These are phyloP conservation scores for Russula foetens DNA, from an alignment of 768 basidiomycete species.

Conservation along the genomic window DNA sequence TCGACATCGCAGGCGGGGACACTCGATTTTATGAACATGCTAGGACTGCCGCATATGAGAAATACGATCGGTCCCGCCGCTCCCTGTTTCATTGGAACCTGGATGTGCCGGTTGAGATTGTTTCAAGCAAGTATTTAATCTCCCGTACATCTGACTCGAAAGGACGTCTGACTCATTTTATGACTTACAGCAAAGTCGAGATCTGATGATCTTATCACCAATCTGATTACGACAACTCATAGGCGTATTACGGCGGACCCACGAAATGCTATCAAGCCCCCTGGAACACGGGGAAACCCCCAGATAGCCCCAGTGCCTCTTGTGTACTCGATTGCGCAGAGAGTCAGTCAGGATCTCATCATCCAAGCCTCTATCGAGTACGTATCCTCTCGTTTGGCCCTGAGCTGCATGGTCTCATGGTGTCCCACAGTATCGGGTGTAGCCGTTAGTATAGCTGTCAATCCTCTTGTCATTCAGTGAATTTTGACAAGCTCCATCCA, in stretches of 20 bases:
- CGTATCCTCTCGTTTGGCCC: neutral
- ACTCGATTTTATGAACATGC: neutral
- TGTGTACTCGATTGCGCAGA: neutral
- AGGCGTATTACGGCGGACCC: neutral
- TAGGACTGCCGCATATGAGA: neutral
- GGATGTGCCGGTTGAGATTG: neutral
- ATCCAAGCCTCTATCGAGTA: constrained; percentile 2
- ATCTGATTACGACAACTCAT: neutral
- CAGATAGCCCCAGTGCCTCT: neutral
- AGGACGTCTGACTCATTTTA: neutral
- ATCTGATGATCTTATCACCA: neutral
- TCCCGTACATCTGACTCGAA: neutral
- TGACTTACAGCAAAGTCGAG: neutral
- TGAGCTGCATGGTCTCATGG: neutral
- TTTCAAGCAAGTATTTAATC: constrained; percentile 1
- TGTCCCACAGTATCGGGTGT: neutral
- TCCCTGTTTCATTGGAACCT: neutral
- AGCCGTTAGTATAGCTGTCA: neutral
- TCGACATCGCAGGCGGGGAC: neutral
- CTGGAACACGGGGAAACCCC: neutral
- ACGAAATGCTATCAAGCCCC: neutral
- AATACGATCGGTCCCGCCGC: neutral
- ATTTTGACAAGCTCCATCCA: neutral
- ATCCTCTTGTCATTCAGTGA: neutral
- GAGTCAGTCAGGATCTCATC: neutral